phyloP scores from a whole-genome alignment of 78 protist species.

The Dictyostelium capitatum region DNA sequence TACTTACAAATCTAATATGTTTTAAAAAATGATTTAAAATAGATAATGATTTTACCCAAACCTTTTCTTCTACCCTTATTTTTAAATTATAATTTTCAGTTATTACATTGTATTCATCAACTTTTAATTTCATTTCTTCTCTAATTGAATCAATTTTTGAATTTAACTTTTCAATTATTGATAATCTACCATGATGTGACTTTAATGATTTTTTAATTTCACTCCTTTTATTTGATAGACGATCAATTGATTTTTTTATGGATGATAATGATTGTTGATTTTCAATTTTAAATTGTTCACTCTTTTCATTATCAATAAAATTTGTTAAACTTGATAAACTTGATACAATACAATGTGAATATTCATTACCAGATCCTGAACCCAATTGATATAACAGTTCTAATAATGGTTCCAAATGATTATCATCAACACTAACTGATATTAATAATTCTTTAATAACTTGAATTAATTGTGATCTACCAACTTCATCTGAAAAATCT shows the following conservation, averaged over 20 bases:
- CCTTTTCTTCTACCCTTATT: neutral
- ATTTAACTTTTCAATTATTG: neutral
- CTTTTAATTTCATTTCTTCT: neutral
- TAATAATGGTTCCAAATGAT: constrained; percentile 30
- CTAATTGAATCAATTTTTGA: neutral
- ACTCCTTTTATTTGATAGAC: neutral
- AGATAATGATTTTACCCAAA: constrained; percentile 3
- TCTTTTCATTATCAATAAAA: neutral
- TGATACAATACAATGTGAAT: neutral
- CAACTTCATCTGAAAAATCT: constrained; percentile 69
- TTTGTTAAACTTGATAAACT: neutral
- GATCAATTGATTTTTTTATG: neutral
- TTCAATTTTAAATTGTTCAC: neutral
- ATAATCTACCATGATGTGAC: no score
- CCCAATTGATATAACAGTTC: constrained; percentile 17
- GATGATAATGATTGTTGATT: neutral
- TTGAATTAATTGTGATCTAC: constrained; percentile 11
- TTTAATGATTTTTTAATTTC: constrained; percentile 16
- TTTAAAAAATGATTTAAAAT: constrained; percentile 12
- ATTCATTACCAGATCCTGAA: neutral
- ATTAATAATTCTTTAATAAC: neutral
- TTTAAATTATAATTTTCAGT: constrained; percentile 1
- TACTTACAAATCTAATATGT: neutral
- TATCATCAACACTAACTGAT: constrained; percentile 32
- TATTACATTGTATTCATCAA: neutral